phyloP scores from a whole-genome alignment of 306 rosid genomes.

The Pachyrhizus erosus region DNA sequence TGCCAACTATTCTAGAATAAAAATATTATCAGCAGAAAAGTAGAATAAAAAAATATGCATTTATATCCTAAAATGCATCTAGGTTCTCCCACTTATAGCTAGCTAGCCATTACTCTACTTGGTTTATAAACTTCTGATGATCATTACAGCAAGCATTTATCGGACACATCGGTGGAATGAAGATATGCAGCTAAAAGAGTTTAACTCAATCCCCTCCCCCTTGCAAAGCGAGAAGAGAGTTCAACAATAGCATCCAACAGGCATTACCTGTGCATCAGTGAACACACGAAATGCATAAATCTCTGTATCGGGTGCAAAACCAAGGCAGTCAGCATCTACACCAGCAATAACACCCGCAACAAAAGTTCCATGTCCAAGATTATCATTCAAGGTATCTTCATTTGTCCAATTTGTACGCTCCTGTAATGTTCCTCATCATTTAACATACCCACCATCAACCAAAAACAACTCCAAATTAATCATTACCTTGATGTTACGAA shows the following conservation, averaged over 20 bases:
- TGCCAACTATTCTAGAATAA: slow-evolving; percentile 47
- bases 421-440: slow-evolving; percentile 51
- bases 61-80: slow-evolving; percentile 17
- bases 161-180: neutral
- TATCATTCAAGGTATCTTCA: slow-evolving; percentile 91
- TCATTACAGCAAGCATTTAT: slow-evolving; percentile 6
- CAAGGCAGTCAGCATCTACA: slow-evolving; percentile 84
- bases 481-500: slow-evolving; percentile 86
- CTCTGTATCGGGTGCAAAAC: slow-evolving; percentile 98
- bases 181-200: slow-evolving; percentile 28
- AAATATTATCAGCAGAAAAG: slow-evolving; percentile 22
- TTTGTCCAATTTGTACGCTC: slow-evolving; percentile 99
- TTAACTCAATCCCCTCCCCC: neutral
- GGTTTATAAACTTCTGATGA: slow-evolving; percentile 5
- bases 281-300: slow-evolving; percentile 98
- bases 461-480: slow-evolving; percentile 18
- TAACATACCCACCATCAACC: slow-evolving; percentile 37
- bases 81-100: slow-evolving; percentile 24
- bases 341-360: slow-evolving; percentile 99
- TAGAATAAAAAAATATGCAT: neutral
- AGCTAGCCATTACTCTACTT: slow-evolving; percentile 7
- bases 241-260: slow-evolving; percentile 45
- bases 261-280: slow-evolving; percentile 99
- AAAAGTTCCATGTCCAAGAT: slow-evolving; percentile 98
- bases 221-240: slow-evolving; percentile 21